Evolutionary conservation across 164 flowering plant species (phyloP).

Genomic region (Magnolia changhungtana): DNA sequence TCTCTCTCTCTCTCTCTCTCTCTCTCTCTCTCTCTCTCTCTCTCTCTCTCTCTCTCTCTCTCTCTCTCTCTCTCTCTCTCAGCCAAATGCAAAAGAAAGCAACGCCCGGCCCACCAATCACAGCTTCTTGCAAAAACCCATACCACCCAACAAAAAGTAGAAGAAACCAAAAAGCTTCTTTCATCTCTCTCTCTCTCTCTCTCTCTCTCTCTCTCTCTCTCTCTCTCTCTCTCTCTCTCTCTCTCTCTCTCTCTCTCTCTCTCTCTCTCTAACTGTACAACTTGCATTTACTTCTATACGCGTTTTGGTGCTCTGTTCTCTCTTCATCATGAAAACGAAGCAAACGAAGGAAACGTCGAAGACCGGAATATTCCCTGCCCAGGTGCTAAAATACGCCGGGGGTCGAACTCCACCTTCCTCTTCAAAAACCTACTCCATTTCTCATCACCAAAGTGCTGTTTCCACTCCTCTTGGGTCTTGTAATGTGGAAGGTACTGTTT

Average conservation of each 20-base stretch:
- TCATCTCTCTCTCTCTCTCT: too few species aligned
- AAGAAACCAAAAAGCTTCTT: neutral
- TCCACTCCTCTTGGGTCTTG: constrained; percentile 63
- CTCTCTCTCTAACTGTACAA: neutral
- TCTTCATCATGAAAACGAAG: constrained; percentile 13
- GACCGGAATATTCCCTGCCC: constrained; percentile 80
- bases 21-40: too few species aligned
- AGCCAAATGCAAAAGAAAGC: neutral
- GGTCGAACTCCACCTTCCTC: constrained; percentile 69
- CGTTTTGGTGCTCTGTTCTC: neutral
- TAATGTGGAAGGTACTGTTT: constrained; percentile 84
- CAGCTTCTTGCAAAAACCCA: neutral
- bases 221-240: neutral
- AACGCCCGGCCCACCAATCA: neutral
- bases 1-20: neutral
- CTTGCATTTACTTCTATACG: neutral
- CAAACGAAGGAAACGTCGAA: neutral
- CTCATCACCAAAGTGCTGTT: constrained; percentile 64
- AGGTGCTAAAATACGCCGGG: constrained; percentile 64
- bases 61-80: neutral
- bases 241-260: neutral
- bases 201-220: too few species aligned
- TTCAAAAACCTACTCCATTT: constrained; percentile 55
- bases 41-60: too few species aligned
- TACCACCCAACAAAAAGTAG: neutral